phyloP scores from a whole-genome alignment of 1,139 yeast genomes.

The Taphrina pruni region DNA sequence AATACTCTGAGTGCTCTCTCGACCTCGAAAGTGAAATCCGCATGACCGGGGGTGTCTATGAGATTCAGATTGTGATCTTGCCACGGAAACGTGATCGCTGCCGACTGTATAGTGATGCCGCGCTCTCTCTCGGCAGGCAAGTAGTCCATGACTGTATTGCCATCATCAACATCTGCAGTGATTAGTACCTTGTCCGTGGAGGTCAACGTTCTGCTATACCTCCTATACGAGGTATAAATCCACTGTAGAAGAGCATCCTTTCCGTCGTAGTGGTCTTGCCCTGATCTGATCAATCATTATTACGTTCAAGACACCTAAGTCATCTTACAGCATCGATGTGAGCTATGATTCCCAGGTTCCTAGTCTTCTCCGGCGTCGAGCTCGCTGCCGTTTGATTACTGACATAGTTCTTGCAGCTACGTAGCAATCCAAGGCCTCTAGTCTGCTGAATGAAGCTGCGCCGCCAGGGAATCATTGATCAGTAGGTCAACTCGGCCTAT shows the following conservation, averaged over 20 bases:
- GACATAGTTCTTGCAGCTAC: conserved; percentile 3
- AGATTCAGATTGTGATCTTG: conserved; percentile 74
- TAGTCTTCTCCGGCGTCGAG: conserved; percentile 50
- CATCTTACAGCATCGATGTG: conserved; percentile 69
- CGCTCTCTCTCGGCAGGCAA: conserved; percentile 87
- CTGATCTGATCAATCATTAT: conserved; percentile 73
- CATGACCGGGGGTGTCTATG: conserved; percentile 98
- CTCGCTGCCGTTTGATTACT: not conserved
- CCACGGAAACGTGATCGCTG: conserved; percentile 94
- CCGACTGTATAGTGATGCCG: conserved; percentile 96
- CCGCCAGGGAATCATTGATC: not conserved
- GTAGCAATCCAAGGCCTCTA: not conserved
- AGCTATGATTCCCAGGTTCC: conserved; percentile 81
- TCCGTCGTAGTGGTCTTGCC: conserved; percentile 91
- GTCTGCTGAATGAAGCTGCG: not conserved
- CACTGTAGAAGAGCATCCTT: conserved; percentile 86
- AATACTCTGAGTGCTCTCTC: conserved; percentile 83
- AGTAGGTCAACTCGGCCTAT: not conserved
- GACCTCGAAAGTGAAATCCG: conserved; percentile 95
- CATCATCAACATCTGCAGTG: conserved; percentile 75
- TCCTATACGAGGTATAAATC: conserved; percentile 79
- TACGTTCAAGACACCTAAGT: not conserved
- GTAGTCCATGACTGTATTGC: conserved; percentile 94
- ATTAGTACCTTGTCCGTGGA: too few species aligned
- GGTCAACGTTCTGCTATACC: conserved; percentile 48